A percentile compares a stretch with the other conserved stretches of the same genome.
Evolutionary conservation across 306 rosid species (phyloP).

Genomic region (Vachellia collinsii): DNA sequence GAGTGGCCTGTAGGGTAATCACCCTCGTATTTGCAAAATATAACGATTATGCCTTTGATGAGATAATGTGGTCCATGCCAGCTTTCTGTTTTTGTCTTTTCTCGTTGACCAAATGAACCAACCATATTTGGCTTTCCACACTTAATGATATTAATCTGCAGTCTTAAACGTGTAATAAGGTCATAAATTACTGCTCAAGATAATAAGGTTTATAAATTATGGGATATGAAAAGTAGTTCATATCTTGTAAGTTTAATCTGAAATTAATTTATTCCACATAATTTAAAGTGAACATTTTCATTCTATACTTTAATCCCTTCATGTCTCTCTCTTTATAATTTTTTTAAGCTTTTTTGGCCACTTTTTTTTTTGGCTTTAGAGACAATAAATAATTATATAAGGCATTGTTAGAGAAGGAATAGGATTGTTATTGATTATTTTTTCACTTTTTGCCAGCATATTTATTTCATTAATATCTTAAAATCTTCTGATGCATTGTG

Average conservation of each 20-base stretch:
- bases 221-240: background rate
- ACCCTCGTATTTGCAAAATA: constrained; percentile 40
- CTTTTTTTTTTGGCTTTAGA: too few species aligned
- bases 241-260: background rate
- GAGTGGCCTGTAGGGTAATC: constrained; percentile 17
- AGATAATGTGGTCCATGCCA: constrained; percentile 33
- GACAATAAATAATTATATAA: too few species aligned
- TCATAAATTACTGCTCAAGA: constrained; percentile 1
- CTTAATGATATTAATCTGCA: constrained; percentile 2
- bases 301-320: too few species aligned
- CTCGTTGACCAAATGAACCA: too few species aligned
- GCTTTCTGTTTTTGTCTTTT: too few species aligned
- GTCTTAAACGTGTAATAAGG: constrained; percentile 7
- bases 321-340: too few species aligned
- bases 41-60: constrained; percentile 44
- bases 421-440: too few species aligned
- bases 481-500: too few species aligned
- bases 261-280: background rate
- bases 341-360: too few species aligned
- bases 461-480: background rate
- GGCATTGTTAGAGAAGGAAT: too few species aligned
- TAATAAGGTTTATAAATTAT: background rate
- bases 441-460: too few species aligned
- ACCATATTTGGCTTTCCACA: background rate
- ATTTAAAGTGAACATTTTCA: background rate